Evolutionary conservation across 768 basidiomycete species (phyloP), one percentile per base, ranked within the genome.

Genomic region (Auricularia auricula-judae): DNA sequence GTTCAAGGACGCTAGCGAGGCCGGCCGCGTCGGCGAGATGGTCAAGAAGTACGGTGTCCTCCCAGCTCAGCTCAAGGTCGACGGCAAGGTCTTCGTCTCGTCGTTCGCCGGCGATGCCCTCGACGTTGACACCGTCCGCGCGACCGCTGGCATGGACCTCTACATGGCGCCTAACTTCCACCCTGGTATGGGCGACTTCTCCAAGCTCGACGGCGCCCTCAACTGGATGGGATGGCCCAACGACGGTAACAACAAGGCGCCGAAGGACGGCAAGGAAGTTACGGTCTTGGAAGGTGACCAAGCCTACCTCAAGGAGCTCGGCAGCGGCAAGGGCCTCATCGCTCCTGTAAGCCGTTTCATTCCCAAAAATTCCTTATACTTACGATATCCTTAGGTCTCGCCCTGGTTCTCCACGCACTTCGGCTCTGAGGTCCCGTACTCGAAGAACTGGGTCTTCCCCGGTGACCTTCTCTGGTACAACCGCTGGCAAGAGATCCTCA

Each of bases 81-180:
- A 71, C 33, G 69, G 70, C 2, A 72, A 71, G 58, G 70, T 71
- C 21, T 74, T 72, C 62, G 71, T 74, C 16, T 73, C 72, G 61
- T 70, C 70, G 14, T 75, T 75, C 63, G 71, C 72, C 16, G 74
- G 74, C 14, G 74, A 75, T 65, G 71, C 71, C 2, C 72, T 74
- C 64, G 70, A 72, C 60, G 73, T 72, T 70, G 63, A 43, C 11
- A 64, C 67, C 14, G 71, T 71, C 3, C 65, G 64, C 11, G 62
- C 63, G 1, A 39, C 33, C 8, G 62, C 69, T 1, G 71, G 71
- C 4, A 68, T 66, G 34, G 62, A 68, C 58, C 61, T 75, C 21
- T 72, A 71, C 63, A 67, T 69, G 16, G 70, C 72, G n/a, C 72
- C 74, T 16, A 73, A 70, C 65, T 72, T 66, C 65, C 70, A 71